Base-by-base conservation (phyloP, 176 grass and related monocot genomes). In the Eleusine coracana region DNA sequence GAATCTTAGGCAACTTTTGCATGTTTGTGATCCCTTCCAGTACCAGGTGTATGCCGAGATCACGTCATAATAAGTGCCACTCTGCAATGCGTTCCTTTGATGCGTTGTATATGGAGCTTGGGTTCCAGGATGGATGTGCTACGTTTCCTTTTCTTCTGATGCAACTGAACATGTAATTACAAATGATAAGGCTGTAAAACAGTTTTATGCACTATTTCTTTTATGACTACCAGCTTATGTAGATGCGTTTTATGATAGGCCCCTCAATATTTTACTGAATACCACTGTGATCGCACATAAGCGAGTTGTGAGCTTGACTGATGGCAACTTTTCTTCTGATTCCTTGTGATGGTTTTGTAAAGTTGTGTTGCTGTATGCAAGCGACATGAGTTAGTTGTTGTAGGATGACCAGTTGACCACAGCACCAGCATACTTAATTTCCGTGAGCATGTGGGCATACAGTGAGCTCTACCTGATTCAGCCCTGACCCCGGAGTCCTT, bases 21-120 rank as follows among this genome's bases (percentile, higher is more conserved):
- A 28, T 59, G 23, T 59, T n/a, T 59, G 23, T 59, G 56, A 58
- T 44, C 18, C 18, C 2, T 52, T 63, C 27, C 25, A 46, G 44
- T 52, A 52, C 27, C 18, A 46, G 44, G n/a, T 18, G 39, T 55
- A 40, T 31, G 15, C 7, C 16, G 34, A 50, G 59, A 58, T 78
- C 31, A 66, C 0, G 27, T 66, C 41, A 76, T 27, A 75, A 82
- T 77, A 81, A 85, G 42, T 72, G 27, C 27, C 55, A 81, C 45
- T 86, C 36, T 0, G 6, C 21, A 9, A 65, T 63, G 55, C 0
- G 1, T 29, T 36, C 75, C 7, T 62, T 84, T 68, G 54, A 5
- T 58, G 62, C 75, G 16, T 73, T 79, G 12, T 78, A 49, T 67
- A 60, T 27, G 39, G 17, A 62, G 28, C 27, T 61, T 85, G 17